Conservation (phyloP, 2,329 filamentous ascomycete genomes). For the Aspergillus hiratsukae region DNA sequence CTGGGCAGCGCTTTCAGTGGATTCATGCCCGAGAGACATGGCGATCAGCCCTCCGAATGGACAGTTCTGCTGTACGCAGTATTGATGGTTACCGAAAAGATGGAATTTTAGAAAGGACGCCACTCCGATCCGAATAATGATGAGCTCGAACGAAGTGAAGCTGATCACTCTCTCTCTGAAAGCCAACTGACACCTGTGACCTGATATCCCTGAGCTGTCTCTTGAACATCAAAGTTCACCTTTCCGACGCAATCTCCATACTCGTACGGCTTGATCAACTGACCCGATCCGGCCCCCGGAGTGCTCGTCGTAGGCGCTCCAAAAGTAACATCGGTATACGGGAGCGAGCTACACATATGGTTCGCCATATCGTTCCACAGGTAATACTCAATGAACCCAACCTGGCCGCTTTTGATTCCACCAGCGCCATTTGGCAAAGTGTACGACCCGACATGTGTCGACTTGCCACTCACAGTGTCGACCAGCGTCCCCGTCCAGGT, state of each 20-base stretch:
- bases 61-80: too few species aligned
- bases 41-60: too few species aligned
- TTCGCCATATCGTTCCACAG: conserved; percentile 14
- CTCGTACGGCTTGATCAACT: conserved; percentile 19
- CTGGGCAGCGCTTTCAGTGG: too few species aligned
- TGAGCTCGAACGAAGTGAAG: too few species aligned
- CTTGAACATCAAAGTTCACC: conserved; percentile 14
- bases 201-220: conserved; percentile 9
- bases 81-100: too few species aligned
- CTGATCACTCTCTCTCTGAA: conserved; percentile 1
- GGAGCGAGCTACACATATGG: conserved; percentile 16
- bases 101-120: too few species aligned
- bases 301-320: conserved; percentile 14
- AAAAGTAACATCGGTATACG: conserved; percentile 18
- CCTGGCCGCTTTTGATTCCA: conserved; percentile 18
- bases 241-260: conserved; percentile 26
- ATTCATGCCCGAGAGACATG: too few species aligned
- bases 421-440: conserved; percentile 19
- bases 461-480: conserved; percentile 14
- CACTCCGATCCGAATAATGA: too few species aligned
- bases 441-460: conserved; percentile 24
- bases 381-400: conserved; percentile 30
- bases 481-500: conserved; percentile 27
- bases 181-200: conserved; percentile 19
- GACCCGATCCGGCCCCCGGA: conserved; percentile 1